Base-by-base conservation (phyloP, 1,139 yeast genomes). In the Spencermartinsiella ligniputridi region DNA sequence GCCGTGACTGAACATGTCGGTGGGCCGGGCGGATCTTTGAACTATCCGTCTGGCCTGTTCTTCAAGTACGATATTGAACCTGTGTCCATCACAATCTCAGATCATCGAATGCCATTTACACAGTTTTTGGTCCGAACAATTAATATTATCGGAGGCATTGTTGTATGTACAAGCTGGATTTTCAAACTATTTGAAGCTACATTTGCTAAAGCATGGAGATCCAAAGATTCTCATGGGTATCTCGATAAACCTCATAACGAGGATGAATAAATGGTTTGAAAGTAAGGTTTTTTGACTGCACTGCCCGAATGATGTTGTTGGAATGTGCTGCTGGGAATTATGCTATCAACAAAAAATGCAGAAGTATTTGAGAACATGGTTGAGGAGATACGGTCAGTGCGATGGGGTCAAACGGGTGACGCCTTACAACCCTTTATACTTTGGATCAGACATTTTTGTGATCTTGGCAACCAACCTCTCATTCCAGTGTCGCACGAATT, bases 61-160 rank as follows among this genome's bases (percentile, higher is more conserved):
- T 78, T 92, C 69, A 77, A 76, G 45, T 92, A 90, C 62, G 90
- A 87, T 53, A 88, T 92, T 61, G 97, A 92, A 57, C 94, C 97
- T 3, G 78, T 92, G 36, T 76, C 82, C 44, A 72, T 92, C 55
- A 67, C 76, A 2, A 75, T 89, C 30, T 71, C 73, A 22, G 97
- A 90, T 60, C 71, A 70, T 45, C 72, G 97, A 50, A 70, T 90
- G 41, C 76, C 94, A 1, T 90, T 92, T 60, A 62, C 79, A 33
- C 87, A 82, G 56, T 92, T 94, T 64, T 69, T 89, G 9, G 79
- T 89, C 12, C 76, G 89, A 49, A 66, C 90, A 41, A 83, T 86
- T 6, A 90, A 96, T 2, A 83, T 92, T 34, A 55, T 79, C n/a
- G 90, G 92, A 3, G 92, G 94, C 1, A 56, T 83, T 12, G 65